phyloP scores from a whole-genome alignment of 164 flowering plant genomes.

The Vitis rotundifolia region DNA sequence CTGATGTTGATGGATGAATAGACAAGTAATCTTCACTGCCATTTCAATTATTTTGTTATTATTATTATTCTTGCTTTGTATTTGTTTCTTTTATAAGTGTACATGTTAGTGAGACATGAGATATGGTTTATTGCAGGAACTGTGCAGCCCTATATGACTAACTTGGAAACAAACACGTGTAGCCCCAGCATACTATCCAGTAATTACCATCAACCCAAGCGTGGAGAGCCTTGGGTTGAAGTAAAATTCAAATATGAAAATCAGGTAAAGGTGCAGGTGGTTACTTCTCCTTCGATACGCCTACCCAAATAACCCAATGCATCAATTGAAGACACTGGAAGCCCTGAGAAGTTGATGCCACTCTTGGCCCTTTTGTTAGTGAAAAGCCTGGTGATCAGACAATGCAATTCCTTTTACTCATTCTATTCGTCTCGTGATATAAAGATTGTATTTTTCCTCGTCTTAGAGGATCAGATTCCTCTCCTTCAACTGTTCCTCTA shows the following conservation, averaged over 20 bases:
- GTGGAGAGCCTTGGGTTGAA: constrained; percentile 99
- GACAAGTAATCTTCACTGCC: too few relatives aligned
- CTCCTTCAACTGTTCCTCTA: too few relatives aligned
- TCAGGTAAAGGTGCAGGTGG: constrained; percentile 91
- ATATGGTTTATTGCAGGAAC: constrained; percentile 83
- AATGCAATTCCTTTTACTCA: constrained; percentile 34
- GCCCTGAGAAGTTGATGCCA: constrained; percentile 90
- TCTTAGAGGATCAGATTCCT: too few relatives aligned
- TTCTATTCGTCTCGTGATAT: background rate
- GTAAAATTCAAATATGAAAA: constrained; percentile 92
- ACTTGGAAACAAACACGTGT: constrained; percentile 83
- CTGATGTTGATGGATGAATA: too few relatives aligned
- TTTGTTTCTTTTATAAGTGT: background rate
- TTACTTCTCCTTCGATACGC: constrained; percentile 89
- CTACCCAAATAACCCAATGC: constrained; percentile 94
- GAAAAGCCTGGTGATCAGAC: constrained; percentile 83
- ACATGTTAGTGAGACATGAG: constrained; percentile 26
- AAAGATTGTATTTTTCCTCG: too few relatives aligned
- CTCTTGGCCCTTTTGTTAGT: constrained; percentile 95
- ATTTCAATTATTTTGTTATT: too few relatives aligned
- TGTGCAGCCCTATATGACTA: constrained; percentile 89
- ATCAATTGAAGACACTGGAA: constrained; percentile 84
- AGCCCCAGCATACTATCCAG: constrained; percentile 94
- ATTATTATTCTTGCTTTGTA: background rate
- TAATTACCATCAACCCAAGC: constrained; percentile 96